phyloP scores from a whole-genome alignment of 2,329 filamentous ascomycete genomes.

The Laburnicola sp. region DNA sequence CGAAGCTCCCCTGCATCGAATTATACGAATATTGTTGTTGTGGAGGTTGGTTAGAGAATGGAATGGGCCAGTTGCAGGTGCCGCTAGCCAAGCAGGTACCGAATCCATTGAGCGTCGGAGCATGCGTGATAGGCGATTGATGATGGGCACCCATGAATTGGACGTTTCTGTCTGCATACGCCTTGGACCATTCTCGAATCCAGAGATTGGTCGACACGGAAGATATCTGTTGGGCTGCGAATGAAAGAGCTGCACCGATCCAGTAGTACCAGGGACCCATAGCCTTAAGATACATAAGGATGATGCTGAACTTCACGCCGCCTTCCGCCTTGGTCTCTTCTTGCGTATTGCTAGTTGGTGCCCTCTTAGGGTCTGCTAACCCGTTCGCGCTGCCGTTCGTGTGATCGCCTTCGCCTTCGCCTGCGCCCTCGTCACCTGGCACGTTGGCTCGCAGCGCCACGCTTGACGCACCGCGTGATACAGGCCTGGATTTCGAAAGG shows the following conservation, averaged over 20 bases:
- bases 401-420: conserved; percentile 37
- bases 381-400: conserved; percentile 57
- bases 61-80: conserved; percentile 54
- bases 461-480: conserved; percentile 70
- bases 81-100: conserved; percentile 54
- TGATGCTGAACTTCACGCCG: conserved; percentile 83
- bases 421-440: conserved; percentile 58
- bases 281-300: conserved; percentile 79
- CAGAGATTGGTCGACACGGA: conserved; percentile 89
- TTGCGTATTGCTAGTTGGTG: conserved; percentile 54
- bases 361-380: conserved; percentile 45
- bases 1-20: conserved; percentile 47
- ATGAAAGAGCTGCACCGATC: conserved; percentile 73
- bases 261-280: conserved; percentile 99
- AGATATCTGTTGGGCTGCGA: conserved; percentile 79
- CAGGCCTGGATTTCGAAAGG: conserved; percentile 71
- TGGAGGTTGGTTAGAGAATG: conserved; percentile 29
- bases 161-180: conserved; percentile 64
- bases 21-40: conserved; percentile 40
- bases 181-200: conserved; percentile 94
- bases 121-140: conserved; percentile 48
- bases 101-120: conserved; percentile 48
- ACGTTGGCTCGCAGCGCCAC: conserved; percentile 76
- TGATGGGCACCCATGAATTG: conserved; percentile 35
- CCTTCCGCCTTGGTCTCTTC: conserved; percentile 79